Evolutionary conservation across 352 stramenopile genomes (phyloP).

Genomic region (Stephanocyclus meneghinianus): DNA sequence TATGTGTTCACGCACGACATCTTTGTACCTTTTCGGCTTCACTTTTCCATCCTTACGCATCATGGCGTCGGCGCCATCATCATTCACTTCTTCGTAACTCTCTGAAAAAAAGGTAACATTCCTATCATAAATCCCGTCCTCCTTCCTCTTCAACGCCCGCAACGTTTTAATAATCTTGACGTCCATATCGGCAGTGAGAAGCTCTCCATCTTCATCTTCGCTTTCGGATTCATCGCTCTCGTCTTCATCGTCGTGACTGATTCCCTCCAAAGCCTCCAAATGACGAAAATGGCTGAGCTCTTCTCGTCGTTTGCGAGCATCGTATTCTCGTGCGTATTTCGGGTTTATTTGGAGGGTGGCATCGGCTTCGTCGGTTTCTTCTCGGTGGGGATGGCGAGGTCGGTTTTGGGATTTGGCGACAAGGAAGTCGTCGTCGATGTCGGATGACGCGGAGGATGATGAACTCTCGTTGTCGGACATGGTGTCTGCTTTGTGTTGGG

Average conservation of each 20-base stretch:
- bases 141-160: conserved; percentile 88
- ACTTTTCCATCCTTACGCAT: conserved; percentile 14
- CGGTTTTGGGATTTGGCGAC: conserved; percentile 18
- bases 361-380: conserved; percentile 18
- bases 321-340: conserved; percentile 69
- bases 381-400: not conserved
- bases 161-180: conserved; percentile 82
- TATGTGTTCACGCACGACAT: conserved; percentile 93
- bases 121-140: conserved; percentile 89
- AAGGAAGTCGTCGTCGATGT: conserved; percentile 18
- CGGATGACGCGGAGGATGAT: conserved; percentile 15
- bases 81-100: conserved; percentile 36
- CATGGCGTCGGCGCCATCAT: conserved; percentile 27
- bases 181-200: conserved; percentile 69
- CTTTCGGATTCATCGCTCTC: conserved; percentile 43
- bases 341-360: conserved; percentile 60
- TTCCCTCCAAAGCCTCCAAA: conserved; percentile 20
- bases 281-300: conserved; percentile 57
- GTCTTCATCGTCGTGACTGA: conserved; percentile 33
- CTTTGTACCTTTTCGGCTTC: conserved; percentile 87
- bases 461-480: conserved; percentile 15
- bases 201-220: conserved; percentile 76
- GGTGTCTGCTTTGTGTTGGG: not conserved
- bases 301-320: conserved; percentile 68
- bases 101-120: conserved; percentile 88